Conservation (phyloP, 2,329 filamentous ascomycete species). For the Fusarium tjaetaba region DNA sequence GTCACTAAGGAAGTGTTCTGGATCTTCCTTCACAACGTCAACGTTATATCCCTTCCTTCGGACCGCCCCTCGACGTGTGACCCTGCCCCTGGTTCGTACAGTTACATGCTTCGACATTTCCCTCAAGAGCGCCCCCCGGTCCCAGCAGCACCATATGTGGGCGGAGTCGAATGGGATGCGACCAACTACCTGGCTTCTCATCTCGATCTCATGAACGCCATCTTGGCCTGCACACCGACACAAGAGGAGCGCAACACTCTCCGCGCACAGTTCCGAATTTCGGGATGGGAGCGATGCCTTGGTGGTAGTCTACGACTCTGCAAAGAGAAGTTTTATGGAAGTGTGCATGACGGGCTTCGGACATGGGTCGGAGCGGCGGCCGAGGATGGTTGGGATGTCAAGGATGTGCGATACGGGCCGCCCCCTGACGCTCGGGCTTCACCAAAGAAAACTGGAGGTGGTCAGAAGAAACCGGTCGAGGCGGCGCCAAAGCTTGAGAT, state of each 20-base stretch:
- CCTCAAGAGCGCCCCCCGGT: constrained; percentile 88
- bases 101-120: constrained; percentile 78
- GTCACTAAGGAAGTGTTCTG: constrained; percentile 99
- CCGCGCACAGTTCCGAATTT: constrained; percentile 80
- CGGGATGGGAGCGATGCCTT: constrained; percentile 91
- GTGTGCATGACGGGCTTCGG: constrained; percentile 86
- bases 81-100: constrained; percentile 54
- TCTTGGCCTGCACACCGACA: constrained; percentile 83
- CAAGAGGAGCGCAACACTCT: constrained; percentile 77
- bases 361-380: constrained; percentile 90
- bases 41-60: constrained; percentile 77
- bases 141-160: constrained; percentile 93
- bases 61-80: constrained; percentile 48
- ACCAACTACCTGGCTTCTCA: constrained; percentile 96
- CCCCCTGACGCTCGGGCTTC: constrained; percentile 46
- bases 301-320: constrained; percentile 86
- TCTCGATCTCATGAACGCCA: constrained; percentile 90
- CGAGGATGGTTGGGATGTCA: constrained; percentile 89
- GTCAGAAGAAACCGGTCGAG: constrained; percentile 61
- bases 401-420: constrained; percentile 81
- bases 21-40: constrained; percentile 97
- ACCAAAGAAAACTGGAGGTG: constrained; percentile 47
- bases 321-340: constrained; percentile 97
- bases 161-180: constrained; percentile 98
- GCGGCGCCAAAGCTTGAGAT: constrained; percentile 71